Evolutionary conservation across 257 asterid species (phyloP).

Genomic region (Plantago ovata): DNA sequence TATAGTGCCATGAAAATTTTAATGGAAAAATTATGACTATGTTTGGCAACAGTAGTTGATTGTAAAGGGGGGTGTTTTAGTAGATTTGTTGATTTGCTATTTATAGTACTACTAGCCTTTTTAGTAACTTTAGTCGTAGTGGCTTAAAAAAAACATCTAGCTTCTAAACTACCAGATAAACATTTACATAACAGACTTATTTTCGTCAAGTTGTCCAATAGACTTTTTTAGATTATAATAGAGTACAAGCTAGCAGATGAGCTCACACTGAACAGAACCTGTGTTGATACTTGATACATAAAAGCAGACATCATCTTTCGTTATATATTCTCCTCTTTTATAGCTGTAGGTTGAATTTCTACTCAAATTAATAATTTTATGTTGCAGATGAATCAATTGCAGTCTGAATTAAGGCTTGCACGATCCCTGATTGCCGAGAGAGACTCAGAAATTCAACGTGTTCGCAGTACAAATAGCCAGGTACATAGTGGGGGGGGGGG

Average conservation of each 20-base stretch:
- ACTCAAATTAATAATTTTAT: slow-evolving; percentile 21
- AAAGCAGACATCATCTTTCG: too few species aligned
- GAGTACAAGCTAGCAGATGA: too few species aligned
- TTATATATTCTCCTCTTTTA: not conserved
- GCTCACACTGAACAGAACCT: too few species aligned
- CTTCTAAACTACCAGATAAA: too few species aligned
- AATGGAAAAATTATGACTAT: slow-evolving; percentile 1
- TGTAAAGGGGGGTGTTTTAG: too few species aligned
- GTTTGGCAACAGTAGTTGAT: too few species aligned
- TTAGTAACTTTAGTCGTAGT: too few species aligned
- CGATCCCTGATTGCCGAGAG: slow-evolving; percentile 91
- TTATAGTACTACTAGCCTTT: too few species aligned
- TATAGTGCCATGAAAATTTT: not conserved
- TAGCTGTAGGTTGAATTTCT: not conserved
- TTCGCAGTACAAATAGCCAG: slow-evolving; percentile 82
- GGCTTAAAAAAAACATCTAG: too few species aligned
- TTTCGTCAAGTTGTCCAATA: not conserved
- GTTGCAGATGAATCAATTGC: slow-evolving; percentile 89
- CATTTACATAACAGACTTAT: too few species aligned
- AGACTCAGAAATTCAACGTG: slow-evolving; percentile 75
- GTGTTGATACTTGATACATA: too few species aligned
- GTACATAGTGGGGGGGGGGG: slow-evolving; percentile 38
- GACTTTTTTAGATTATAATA: not conserved
- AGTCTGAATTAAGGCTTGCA: slow-evolving; percentile 88
- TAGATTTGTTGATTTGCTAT: too few species aligned